Base-by-base conservation (phyloP, 768 basidiomycete genomes). In the Termitomyces sp. region DNA sequence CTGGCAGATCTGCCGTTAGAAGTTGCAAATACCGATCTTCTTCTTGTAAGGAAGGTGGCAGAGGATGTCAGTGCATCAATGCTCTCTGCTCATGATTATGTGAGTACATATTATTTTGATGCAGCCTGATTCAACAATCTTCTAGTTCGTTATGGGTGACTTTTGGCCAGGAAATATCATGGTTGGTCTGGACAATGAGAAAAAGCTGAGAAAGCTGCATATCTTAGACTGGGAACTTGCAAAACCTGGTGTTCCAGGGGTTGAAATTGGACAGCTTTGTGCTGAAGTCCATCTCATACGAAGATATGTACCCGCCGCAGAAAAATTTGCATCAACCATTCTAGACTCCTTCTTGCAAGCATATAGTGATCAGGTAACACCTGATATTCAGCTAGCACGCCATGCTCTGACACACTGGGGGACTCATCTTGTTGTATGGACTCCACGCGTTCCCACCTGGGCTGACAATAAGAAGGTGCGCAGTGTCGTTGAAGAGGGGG, bases 101-200 rank as follows among this genome's bases (percentile, higher is more conserved):
- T 63, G 29, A 53, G 60, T 62, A 40, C 12, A 17, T 25, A 11
- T 50, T 40, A 14, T 29, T 14, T 41, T 49, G n/a, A 35, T 35
- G 5, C 14, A 19, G 9, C 29, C 29, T 31, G 29, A 27, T n/a
- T n/a, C n/a, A n/a, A n/a, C n/a, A n/a, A n/a, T 5, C 5, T 63
- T 70, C 71, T 57, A 41, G 78, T 72, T 79, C 47, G 75, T 78
- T n/a, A 83, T 83, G 82, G 87, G 88, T 0, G 88, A 89, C 66
- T 84, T 89, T 62, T 89, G 87, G 86, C 80, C 87, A 1, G 87
- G 86, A 0, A 89, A 89, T 63, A 60, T 89, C 45, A 71, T 87
- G 59, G 62, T 87, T n/a, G 66, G 62, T 11, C 64, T 76, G 11
- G 68, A 68, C 47, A 64, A 63, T 6, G 64, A 69, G 1, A 73